Percentiles rank a stretch among this genome's conserved stretches.
Conservation (phyloP, 257 asterid species). For the Solanum okadae region DNA sequence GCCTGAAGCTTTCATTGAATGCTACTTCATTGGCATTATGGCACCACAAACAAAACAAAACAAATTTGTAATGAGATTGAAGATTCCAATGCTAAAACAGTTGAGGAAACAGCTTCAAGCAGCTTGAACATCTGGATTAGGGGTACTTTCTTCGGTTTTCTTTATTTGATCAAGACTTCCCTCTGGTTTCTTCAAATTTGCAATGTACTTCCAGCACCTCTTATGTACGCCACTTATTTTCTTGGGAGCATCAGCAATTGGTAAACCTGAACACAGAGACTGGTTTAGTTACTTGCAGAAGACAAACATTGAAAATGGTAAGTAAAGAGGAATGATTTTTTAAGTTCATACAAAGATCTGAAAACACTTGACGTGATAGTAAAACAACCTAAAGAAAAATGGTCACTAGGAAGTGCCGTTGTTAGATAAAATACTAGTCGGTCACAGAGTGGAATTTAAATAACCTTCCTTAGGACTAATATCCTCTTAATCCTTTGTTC, state of each 20-base stretch:
- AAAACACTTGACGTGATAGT: background rate
- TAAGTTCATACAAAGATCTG: background rate
- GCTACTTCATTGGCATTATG: background rate
- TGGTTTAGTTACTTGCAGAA: conserved; percentile 32
- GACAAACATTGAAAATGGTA: background rate
- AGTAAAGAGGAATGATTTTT: background rate
- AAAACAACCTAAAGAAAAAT: background rate
- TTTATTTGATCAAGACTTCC: conserved; percentile 9
- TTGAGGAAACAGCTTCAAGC: conserved; percentile 19
- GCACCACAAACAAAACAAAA: background rate
- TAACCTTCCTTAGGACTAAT: background rate
- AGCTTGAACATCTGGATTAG: conserved; percentile 32
- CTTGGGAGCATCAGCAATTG: conserved; percentile 76
- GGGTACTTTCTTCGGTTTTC: conserved; percentile 22
- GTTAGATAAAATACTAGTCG: background rate
- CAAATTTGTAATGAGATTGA: background rate
- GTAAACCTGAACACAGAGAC: background rate
- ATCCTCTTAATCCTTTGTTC: background rate
- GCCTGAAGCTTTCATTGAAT: background rate
- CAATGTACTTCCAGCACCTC: conserved; percentile 86
- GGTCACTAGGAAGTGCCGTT: background rate
- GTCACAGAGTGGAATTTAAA: background rate
- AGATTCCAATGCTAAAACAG: background rate
- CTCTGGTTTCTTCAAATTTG: conserved; percentile 28
- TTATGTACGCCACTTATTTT: conserved; percentile 95